Evolutionary conservation across 352 stramenopile species (phyloP).

Genomic region (Phytophthora pini): DNA sequence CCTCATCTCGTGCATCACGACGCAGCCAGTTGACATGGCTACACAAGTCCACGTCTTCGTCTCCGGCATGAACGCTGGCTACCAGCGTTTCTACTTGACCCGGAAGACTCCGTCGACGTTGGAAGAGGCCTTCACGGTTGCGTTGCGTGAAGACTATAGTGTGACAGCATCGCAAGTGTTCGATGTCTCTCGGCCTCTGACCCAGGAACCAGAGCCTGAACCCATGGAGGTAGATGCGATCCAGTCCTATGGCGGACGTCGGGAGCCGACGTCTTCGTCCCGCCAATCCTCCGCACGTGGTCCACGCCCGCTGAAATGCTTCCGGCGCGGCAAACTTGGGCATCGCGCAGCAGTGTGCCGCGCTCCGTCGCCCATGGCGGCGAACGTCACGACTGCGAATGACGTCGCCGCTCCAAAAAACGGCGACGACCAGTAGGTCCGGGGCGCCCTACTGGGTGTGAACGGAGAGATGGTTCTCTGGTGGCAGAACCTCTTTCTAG

Average conservation of each 20-base stretch:
- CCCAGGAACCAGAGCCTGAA: background rate
- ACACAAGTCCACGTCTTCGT: slow-evolving; percentile 26
- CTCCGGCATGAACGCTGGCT: slow-evolving; percentile 1
- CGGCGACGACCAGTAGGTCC: too few relatives aligned
- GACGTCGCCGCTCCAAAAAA: too few relatives aligned
- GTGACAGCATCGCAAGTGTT: slow-evolving; percentile 17
- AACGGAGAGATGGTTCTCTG: too few relatives aligned
- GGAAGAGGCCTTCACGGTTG: slow-evolving; percentile 1
- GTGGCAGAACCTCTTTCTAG: too few relatives aligned
- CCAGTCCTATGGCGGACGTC: background rate
- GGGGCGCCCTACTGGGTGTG: too few relatives aligned
- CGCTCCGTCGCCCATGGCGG: background rate
- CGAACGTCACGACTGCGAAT: too few relatives aligned
- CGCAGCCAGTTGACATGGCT: slow-evolving; percentile 17
- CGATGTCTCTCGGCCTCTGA: background rate
- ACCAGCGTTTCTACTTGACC: slow-evolving; percentile 9
- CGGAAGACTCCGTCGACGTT: background rate
- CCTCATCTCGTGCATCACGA: slow-evolving; percentile 24
- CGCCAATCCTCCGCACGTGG: too few relatives aligned
- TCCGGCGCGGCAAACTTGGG: background rate
- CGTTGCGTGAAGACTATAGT: slow-evolving; percentile 25
- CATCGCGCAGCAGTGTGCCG: background rate
- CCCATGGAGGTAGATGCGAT: slow-evolving; percentile 30
- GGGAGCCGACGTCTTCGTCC: background rate
- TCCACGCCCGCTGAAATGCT: background rate